Percentiles rank a stretch among this genome's conserved stretches.
phyloP scores from a whole-genome alignment of 2,329 filamentous ascomycete species.

The Alternaria metachromatica region DNA sequence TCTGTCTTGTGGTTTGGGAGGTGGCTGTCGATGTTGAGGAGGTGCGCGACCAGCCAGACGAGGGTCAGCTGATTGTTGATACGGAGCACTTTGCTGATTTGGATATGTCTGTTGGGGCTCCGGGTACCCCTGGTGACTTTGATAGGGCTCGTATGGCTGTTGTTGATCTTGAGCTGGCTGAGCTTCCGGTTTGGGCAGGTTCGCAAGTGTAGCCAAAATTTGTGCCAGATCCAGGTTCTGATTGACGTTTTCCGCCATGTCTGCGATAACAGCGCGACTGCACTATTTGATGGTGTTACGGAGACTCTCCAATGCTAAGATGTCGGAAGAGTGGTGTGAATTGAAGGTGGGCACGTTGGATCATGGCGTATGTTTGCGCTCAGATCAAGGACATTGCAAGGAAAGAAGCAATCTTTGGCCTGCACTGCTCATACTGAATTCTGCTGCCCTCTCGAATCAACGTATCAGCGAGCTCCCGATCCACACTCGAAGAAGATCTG shows the following conservation, averaged over 20 bases:
- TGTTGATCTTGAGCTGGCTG: constrained; percentile 18
- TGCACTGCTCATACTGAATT: not conserved
- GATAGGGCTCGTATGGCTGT: constrained; percentile 9
- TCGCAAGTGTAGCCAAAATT: constrained; percentile 46
- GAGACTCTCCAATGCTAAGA: not conserved
- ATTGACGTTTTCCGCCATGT: constrained; percentile 40
- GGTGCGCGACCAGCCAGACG: constrained; percentile 24
- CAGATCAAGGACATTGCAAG: constrained; percentile 9
- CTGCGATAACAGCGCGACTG: not conserved
- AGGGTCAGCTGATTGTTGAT: constrained; percentile 28
- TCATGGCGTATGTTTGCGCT: constrained; percentile 20
- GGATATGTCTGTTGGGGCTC: constrained; percentile 1
- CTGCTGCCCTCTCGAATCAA: not conserved
- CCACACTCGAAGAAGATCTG: not conserved
- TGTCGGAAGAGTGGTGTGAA: not conserved
- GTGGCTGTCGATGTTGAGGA: constrained; percentile 20
- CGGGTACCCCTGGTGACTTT: constrained; percentile 10
- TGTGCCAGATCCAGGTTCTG: constrained; percentile 41
- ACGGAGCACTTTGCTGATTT: constrained; percentile 1
- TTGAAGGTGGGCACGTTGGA: not conserved
- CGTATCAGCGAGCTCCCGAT: not conserved
- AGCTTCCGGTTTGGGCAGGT: constrained; percentile 28
- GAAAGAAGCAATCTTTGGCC: constrained; percentile 2
- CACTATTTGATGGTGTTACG: not conserved
- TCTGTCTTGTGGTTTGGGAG: constrained; percentile 22